A percentile compares a stretch with the other conserved stretches of the same genome.
These are phyloP conservation scores for Acanthamoeba sp. DNA, from an alignment of 208 protist genomes.

Conservation along the genomic window DNA sequence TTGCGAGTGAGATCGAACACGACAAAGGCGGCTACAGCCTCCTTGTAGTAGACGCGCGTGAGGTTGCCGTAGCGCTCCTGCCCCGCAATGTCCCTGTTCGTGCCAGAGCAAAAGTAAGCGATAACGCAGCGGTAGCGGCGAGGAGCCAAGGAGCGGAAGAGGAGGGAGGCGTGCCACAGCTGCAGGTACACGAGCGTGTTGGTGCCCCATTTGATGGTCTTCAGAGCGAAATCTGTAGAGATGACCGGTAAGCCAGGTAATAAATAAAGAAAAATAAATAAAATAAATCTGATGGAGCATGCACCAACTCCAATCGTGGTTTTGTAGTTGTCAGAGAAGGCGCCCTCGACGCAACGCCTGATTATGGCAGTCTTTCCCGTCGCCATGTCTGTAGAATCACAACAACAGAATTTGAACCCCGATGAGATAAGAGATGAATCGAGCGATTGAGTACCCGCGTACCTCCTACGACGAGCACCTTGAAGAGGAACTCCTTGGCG, in stretches of 20 bases:
- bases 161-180: constrained; percentile 88
- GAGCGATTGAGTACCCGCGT: not conserved
- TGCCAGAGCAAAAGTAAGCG: not conserved
- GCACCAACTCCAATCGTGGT: constrained; percentile 76
- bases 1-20: constrained; percentile 91
- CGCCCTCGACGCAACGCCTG: constrained; percentile 90
- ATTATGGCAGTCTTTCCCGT: constrained; percentile 92
- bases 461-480: not conserved
- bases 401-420: not conserved
- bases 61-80: constrained; percentile 72
- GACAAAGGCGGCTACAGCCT: constrained; percentile 90
- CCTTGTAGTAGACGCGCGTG: constrained; percentile 88
- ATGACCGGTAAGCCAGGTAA: not conserved
- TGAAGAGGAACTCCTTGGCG: constrained; percentile 6
- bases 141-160: not conserved
- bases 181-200: constrained; percentile 79
- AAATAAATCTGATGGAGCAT: not conserved
- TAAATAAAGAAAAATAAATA: no score
- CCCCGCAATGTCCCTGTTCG: constrained; percentile 57
- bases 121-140: no score
- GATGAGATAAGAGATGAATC: not conserved
- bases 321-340: constrained; percentile 89
- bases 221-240: constrained; percentile 88
- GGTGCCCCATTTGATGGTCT: constrained; percentile 85
- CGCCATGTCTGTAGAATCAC: constrained; percentile 85